A percentile compares a stretch with the other conserved stretches of the same genome.
These are phyloP conservation scores for Paspalum notatum DNA, from an alignment of 176 grass and related monocot species.

Conservation along the genomic window DNA sequence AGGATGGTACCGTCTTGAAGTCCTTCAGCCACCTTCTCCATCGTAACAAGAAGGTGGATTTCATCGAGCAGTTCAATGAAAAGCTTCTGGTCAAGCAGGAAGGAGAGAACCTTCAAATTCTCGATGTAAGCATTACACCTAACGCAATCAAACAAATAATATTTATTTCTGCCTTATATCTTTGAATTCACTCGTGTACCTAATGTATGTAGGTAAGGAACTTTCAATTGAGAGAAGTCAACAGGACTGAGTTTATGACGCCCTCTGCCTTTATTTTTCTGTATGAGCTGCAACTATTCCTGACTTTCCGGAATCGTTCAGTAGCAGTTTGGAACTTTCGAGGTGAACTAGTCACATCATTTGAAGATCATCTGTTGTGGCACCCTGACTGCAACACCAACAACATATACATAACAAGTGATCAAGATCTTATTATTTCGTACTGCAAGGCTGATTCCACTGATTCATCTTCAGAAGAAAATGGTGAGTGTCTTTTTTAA, in stretches of 20 bases:
- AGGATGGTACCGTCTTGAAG: conserved; percentile 87
- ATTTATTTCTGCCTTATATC: conserved; percentile 15
- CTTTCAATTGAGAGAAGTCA: conserved; percentile 82
- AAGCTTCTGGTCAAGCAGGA: conserved; percentile 96
- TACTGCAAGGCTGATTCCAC: conserved; percentile 89
- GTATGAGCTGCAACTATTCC: conserved; percentile 82
- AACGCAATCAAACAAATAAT: not conserved
- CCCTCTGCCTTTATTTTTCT: conserved; percentile 93
- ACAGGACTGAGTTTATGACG: conserved; percentile 88
- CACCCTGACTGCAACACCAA: conserved; percentile 95
- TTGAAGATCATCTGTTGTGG: conserved; percentile 93
- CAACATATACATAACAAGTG: conserved; percentile 95
- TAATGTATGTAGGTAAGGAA: conserved; percentile 71
- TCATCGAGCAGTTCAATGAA: conserved; percentile 94
- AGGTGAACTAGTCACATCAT: conserved; percentile 91
- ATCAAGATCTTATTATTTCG: conserved; percentile 93
- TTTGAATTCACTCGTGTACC: conserved; percentile 7
- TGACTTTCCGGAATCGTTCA: conserved; percentile 78
- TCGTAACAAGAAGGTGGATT: conserved; percentile 91
- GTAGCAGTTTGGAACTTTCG: conserved; percentile 94
- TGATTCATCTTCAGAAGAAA: conserved; percentile 66
- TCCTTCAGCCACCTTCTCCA: conserved; percentile 92
- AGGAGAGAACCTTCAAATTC: conserved; percentile 93
- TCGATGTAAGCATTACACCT: conserved; percentile 62
- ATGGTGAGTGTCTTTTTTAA: conserved; percentile 40